These are phyloP conservation scores for Orobanche coerulescens DNA, from an alignment of 257 asterid species.

Conservation along the genomic window DNA sequence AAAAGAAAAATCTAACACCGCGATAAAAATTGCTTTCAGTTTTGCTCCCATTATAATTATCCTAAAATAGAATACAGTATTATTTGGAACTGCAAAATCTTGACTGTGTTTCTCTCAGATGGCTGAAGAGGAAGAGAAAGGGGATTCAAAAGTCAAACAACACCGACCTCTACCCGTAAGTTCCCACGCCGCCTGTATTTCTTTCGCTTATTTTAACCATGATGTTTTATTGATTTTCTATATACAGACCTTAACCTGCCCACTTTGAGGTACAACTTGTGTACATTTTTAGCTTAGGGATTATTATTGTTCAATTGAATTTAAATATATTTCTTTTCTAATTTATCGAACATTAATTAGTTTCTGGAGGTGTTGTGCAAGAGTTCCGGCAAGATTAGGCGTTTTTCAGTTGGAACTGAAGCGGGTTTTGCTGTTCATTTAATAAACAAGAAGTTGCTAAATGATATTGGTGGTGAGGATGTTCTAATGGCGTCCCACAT, in stretches of 20 bases:
- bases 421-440: constrained; percentile 64
- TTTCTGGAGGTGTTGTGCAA: constrained; percentile 75
- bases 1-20: too few relatives aligned
- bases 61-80: too few relatives aligned
- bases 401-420: constrained; percentile 74
- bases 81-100: too few relatives aligned
- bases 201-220: background rate
- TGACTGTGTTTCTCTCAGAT: constrained; percentile 24
- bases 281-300: background rate
- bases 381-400: constrained; percentile 63
- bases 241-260: background rate
- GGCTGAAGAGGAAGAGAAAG: constrained; percentile 33
- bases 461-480: constrained; percentile 18
- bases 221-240: background rate
- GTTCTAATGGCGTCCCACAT: constrained; percentile 43
- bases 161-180: constrained; percentile 28
- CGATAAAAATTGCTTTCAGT: too few relatives aligned
- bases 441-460: constrained; percentile 47
- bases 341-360: constrained; percentile 28
- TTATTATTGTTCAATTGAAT: background rate
- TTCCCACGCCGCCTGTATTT: background rate
- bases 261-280: background rate
- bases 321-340: background rate
- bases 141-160: constrained; percentile 27
- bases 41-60: too few relatives aligned